These are phyloP conservation scores for Rhizopus arrhizus DNA, from an alignment of 371 early-diverging fungal species.

Conservation along the genomic window DNA sequence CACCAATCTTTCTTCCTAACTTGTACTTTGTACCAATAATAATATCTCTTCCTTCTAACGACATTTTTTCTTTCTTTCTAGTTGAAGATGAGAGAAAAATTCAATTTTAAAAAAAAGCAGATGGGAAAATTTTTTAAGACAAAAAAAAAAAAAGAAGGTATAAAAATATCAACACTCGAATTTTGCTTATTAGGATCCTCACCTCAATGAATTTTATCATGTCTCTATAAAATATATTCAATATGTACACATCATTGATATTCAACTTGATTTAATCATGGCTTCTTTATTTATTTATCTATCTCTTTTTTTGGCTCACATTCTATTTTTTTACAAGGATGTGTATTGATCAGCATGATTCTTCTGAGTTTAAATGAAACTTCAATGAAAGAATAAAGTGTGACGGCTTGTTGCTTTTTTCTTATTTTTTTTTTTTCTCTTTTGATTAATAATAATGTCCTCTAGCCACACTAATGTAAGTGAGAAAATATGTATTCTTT, in stretches of 20 bases:
- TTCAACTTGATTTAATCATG: no score
- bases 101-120: neutral
- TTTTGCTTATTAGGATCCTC: no score
- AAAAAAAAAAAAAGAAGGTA: slow-evolving; percentile 8
- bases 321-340: neutral
- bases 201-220: no score
- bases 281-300: no score
- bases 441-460: slow-evolving; percentile 1
- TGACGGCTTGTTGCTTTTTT: neutral
- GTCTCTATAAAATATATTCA: no score
- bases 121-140: slow-evolving; percentile 1
- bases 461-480: neutral
- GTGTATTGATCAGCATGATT: neutral
- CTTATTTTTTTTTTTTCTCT: slow-evolving; percentile 12
- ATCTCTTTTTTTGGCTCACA: no score
- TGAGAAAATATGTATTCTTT: neutral
- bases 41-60: slow-evolving; percentile 52
- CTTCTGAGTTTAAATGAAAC: neutral
- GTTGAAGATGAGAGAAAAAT: neutral
- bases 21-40: slow-evolving; percentile 86
- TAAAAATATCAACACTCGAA: neutral
- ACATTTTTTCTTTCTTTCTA: slow-evolving; percentile 29
- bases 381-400: neutral
- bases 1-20: slow-evolving; percentile 96
- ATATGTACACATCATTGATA: no score